These are phyloP conservation scores for Xerophyta viscosa DNA, from an alignment of 106 monocot species.

Conservation along the genomic window DNA sequence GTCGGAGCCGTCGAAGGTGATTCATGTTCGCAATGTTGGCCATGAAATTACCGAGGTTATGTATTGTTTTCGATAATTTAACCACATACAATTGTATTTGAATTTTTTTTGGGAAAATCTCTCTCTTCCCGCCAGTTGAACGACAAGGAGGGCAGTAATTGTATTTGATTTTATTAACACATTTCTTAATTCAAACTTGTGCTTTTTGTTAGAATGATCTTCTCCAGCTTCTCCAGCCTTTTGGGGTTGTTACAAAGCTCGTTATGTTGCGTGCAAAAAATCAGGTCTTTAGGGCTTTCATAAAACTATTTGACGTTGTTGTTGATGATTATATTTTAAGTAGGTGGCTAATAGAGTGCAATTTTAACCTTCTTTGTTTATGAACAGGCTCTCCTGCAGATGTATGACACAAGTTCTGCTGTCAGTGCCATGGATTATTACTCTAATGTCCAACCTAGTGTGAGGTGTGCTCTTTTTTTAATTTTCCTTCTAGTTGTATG, in stretches of 20 bases:
- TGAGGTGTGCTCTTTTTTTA: constrained; percentile 26
- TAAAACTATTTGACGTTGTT: too few relatives aligned
- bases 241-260: constrained; percentile 48
- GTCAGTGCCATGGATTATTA: constrained; percentile 61
- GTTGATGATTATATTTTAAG: not conserved
- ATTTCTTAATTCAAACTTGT: not conserved
- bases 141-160: too few relatives aligned
- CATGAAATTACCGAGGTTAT: constrained; percentile 75
- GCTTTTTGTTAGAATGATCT: constrained; percentile 44
- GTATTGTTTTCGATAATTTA: not conserved
- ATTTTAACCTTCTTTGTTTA: not conserved
- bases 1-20: constrained; percentile 89
- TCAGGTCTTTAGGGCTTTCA: constrained; percentile 25
- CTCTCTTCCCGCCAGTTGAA: too few relatives aligned
- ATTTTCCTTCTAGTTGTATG: not conserved
- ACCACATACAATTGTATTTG: not conserved
- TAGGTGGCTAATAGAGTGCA: too few relatives aligned
- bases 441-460: constrained; percentile 53
- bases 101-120: not conserved
- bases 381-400: constrained; percentile 72
- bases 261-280: constrained; percentile 72
- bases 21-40: constrained; percentile 91
- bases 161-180: not conserved
- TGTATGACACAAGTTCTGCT: constrained; percentile 63
- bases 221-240: constrained; percentile 60